Base-by-base conservation (phyloP, 352 stramenopile genomes). In the Phytophthora melonis region DNA sequence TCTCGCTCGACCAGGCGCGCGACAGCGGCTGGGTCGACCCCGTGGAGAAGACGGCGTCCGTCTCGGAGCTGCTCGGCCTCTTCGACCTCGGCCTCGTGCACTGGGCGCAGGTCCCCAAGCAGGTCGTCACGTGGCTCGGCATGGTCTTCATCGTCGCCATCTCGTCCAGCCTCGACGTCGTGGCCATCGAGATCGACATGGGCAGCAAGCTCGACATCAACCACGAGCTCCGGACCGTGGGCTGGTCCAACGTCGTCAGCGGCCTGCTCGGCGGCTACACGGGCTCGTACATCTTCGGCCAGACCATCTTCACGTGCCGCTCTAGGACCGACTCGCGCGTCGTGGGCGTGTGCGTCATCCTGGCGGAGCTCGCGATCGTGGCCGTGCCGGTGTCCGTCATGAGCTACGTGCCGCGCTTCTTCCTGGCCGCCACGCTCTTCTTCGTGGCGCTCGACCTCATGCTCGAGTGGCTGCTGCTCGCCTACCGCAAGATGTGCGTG, bases 111-210 rank as follows among this genome's bases (percentile, higher is more conserved):
- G 72, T 99, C 47, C 95, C 94, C 23, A 80, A 81, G 32, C 86
- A 99, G 67, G 61, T 98, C 34, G 84, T 96, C 14, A 98, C 93
- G 55, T 92, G 96, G 74, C 55, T 99, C 41, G 59, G 92, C 18
- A 99, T 99, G 97, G 97, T 98, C 68, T 97, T 98, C 72, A 97
- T 99, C 9, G 97, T 99, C 0, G 93, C 97, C 6, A 97, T 99
- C 66, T 98, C 91, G 2, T 98, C 93, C 34, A 99, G 88, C 49
- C 81, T 99, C 3, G 97, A 99, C 77, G 92, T 99, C 10, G 96
- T 96, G 0, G 96, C 97, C 2, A 99, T 99, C 62, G 96, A 99
- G 74, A 97, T 99, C 70, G 97, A 99, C 83, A 90, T 98, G 80
- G 95, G 94, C 27, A 75, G 85, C 41, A 92, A 93, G 34, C 84